These are phyloP conservation scores for Cercospora berteroae DNA, from an alignment of 2,329 filamentous ascomycete species.

Conservation along the genomic window DNA sequence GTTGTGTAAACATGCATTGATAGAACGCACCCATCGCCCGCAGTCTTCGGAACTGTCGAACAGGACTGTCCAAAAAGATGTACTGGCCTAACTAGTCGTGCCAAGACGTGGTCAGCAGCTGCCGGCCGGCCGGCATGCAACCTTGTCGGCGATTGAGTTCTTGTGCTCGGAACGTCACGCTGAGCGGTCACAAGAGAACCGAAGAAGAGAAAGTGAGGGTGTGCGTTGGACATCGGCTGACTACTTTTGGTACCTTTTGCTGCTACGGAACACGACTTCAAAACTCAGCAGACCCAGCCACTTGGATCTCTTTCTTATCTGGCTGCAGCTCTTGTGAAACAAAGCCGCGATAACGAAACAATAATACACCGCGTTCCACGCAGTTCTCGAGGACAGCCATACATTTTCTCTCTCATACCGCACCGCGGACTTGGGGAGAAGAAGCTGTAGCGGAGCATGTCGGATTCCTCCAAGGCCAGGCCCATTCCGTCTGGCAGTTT, in stretches of 20 bases:
- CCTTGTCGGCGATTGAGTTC: constrained; percentile 10
- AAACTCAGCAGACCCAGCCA: neutral
- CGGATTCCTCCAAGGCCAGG: constrained; percentile 21
- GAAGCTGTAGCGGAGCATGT: constrained; percentile 4
- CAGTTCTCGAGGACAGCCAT: neutral
- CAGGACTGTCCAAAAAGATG: neutral
- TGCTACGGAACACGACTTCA: neutral
- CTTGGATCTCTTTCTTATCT: constrained; percentile 6
- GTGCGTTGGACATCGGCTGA: constrained; percentile 6
- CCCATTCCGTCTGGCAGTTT: constrained; percentile 27
- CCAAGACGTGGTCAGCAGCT: constrained; percentile 1
- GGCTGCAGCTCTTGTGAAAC: constrained; percentile 7
- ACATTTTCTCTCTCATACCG: neutral
- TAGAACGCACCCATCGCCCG: neutral
- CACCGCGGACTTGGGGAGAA: neutral
- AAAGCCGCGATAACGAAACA: constrained; percentile 5
- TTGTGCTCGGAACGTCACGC: constrained; percentile 4
- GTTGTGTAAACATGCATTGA: neutral
- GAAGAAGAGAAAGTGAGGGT: neutral
- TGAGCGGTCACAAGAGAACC: constrained; percentile 1
- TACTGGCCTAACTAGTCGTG: neutral
- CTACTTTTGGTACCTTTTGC: neutral
- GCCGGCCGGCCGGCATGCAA: neutral
- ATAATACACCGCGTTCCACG: neutral
- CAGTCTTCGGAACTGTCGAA: neutral